Percentiles rank a stretch among this genome's conserved stretches.
These are phyloP conservation scores for Auriscalpium microsporum DNA, from an alignment of 768 basidiomycete species.

Conservation along the genomic window DNA sequence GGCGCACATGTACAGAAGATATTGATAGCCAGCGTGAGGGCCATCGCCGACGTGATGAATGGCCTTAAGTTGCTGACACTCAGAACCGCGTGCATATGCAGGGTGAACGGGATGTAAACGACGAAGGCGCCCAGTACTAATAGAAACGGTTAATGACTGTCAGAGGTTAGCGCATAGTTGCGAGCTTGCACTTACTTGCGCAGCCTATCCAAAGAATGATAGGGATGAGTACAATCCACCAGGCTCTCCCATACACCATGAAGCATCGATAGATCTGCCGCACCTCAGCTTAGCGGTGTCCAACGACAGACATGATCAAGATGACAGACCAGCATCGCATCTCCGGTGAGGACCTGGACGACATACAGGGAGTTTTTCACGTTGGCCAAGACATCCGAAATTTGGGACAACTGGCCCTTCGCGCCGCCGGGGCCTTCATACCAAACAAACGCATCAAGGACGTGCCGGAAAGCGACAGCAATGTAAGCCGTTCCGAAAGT, in stretches of 20 bases:
- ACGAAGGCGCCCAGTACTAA: constrained; percentile 3
- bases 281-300: not conserved
- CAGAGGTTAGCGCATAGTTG: constrained; percentile 2
- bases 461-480: constrained; percentile 32
- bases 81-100: not conserved
- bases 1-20: not conserved
- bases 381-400: constrained; percentile 33
- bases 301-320: not conserved
- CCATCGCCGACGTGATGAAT: not conserved
- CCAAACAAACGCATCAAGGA: constrained; percentile 34
- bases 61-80: not conserved
- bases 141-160: not conserved
- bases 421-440: constrained; percentile 24
- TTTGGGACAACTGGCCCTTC: constrained; percentile 25
- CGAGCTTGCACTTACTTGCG: constrained; percentile 6
- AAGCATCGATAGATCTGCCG: constrained; percentile 19
- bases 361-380: constrained; percentile 35
- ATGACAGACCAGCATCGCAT: constrained; percentile 30
- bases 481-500: constrained; percentile 32
- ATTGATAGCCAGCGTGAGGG: not conserved
- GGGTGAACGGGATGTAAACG: constrained; percentile 7
- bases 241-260: constrained; percentile 17
- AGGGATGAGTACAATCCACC: constrained; percentile 11
- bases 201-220: constrained; percentile 17
- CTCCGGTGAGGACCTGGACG: constrained; percentile 35